Percentiles rank a stretch among this genome's conserved stretches.
Evolutionary conservation across 768 basidiomycete genomes (phyloP).

Genomic region (Lentinula guzmanii): DNA sequence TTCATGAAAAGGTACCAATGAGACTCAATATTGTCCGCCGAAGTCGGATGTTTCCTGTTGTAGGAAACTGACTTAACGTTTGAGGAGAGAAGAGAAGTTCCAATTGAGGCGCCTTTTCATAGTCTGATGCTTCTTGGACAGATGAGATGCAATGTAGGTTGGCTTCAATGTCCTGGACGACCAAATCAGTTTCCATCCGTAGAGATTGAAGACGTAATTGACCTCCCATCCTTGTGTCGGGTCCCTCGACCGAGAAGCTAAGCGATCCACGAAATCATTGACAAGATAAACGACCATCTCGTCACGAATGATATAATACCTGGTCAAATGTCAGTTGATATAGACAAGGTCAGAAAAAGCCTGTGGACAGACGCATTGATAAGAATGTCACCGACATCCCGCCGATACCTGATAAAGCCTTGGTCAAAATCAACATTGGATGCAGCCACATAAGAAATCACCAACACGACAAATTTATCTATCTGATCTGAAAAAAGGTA

Average conservation of each 20-base stretch:
- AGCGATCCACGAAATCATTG: conserved; percentile 49
- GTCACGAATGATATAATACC: conserved; percentile 82
- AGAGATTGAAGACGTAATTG: conserved; percentile 5
- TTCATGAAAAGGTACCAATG: conserved; percentile 48
- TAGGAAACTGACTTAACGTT: conserved; percentile 65
- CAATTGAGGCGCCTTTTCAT: conserved; percentile 47
- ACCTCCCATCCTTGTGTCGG: conserved; percentile 68
- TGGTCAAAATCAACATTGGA: neutral
- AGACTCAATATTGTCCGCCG: conserved; percentile 69
- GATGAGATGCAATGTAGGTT: conserved; percentile 82
- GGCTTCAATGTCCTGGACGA: conserved; percentile 72
- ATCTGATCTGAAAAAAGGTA: conserved; percentile 50
- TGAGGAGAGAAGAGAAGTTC: conserved; percentile 65
- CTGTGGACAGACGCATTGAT: conserved; percentile 68
- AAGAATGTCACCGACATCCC: conserved; percentile 83
- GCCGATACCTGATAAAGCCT: conserved; percentile 52
- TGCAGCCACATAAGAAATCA: conserved; percentile 19
- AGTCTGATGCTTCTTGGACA: conserved; percentile 78
- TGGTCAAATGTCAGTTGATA: conserved; percentile 20
- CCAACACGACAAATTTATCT: conserved; percentile 72
- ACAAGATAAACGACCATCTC: conserved; percentile 75
- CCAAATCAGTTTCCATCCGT: neutral
- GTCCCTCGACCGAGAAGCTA: conserved; percentile 35
- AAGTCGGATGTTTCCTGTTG: conserved; percentile 55
- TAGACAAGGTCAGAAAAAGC: conserved; percentile 4